Percentiles rank a stretch among this genome's conserved stretches.
phyloP scores from a whole-genome alignment of 768 basidiomycete genomes.

The Kwoniella newhampshirensis region DNA sequence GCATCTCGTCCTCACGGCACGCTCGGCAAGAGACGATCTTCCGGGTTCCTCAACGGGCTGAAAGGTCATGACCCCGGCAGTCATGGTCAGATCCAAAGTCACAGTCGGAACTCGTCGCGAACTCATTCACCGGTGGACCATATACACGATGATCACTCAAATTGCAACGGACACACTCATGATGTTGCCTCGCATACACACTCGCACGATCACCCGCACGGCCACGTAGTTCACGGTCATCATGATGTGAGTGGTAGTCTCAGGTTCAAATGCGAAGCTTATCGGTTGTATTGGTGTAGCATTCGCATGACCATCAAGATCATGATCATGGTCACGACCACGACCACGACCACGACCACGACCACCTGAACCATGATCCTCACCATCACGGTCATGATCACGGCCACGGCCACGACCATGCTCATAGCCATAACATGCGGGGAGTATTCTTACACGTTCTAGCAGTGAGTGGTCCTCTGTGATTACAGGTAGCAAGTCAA shows the following conservation, averaged over 20 bases:
- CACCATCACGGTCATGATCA: slow-evolving; percentile 37
- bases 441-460: slow-evolving; percentile 87
- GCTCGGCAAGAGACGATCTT: slow-evolving; percentile 9
- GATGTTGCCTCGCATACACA: too few species aligned
- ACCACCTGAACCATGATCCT: slow-evolving; percentile 23
- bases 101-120: background rate
- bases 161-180: slow-evolving; percentile 11
- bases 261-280: too few species aligned
- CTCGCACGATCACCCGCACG: slow-evolving; percentile 2
- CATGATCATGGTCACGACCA: slow-evolving; percentile 22
- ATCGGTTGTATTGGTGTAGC: too few species aligned
- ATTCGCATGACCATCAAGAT: background rate
- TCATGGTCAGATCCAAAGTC: slow-evolving; percentile 20
- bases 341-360: slow-evolving; percentile 18
- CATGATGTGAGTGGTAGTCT: slow-evolving; percentile 8
- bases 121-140: slow-evolving; percentile 51
- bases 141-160: slow-evolving; percentile 14
- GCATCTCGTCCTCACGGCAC: slow-evolving; percentile 4
- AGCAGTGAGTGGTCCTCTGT: slow-evolving; percentile 12
- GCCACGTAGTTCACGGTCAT: background rate
- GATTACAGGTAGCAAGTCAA: background rate
- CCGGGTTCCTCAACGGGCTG: background rate
- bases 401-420: slow-evolving; percentile 59
- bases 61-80: slow-evolving; percentile 27
- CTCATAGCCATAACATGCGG: slow-evolving; percentile 97